Evolutionary conservation across 2,329 filamentous ascomycete species (phyloP).

Genomic region (Metarhizium rileyi): DNA sequence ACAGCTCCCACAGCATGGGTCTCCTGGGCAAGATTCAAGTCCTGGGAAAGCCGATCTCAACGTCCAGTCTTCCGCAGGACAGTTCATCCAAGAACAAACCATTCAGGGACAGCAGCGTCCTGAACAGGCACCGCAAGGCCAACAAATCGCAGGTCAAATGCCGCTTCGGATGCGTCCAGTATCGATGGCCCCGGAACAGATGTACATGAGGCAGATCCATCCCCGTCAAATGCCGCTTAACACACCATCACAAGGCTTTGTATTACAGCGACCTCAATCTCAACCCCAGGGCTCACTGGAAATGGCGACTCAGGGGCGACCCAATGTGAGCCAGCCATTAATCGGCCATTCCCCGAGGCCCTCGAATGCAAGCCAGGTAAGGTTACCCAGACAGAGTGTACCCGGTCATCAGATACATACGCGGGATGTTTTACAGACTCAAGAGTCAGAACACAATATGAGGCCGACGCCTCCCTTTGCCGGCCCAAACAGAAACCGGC

Average conservation of each 20-base stretch:
- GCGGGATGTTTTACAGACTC: background rate
- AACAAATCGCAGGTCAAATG: background rate
- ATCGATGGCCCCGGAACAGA: background rate
- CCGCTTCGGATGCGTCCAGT: background rate
- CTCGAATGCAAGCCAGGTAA: background rate
- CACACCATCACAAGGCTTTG: background rate
- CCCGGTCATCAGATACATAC: background rate
- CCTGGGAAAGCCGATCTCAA: background rate
- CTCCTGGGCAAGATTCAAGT: background rate
- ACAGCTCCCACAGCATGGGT: background rate
- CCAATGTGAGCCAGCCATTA: background rate
- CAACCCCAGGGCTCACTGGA: background rate
- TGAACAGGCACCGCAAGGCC: background rate
- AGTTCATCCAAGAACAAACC: background rate
- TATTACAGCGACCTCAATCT: background rate
- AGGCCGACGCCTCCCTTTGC: conserved; percentile 7
- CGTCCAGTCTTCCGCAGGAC: background rate
- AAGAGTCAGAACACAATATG: background rate
- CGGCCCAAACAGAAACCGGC: background rate
- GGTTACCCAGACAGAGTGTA: background rate
- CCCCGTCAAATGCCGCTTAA: background rate
- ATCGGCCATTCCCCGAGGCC: background rate
- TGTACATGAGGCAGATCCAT: background rate
- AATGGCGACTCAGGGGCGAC: background rate
- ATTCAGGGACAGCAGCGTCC: background rate